A percentile compares a stretch with the other conserved stretches of the same genome.
Conservation (phyloP, 2,329 filamentous ascomycete genomes). For the Xenosphaeropsis pyriputrescens region DNA sequence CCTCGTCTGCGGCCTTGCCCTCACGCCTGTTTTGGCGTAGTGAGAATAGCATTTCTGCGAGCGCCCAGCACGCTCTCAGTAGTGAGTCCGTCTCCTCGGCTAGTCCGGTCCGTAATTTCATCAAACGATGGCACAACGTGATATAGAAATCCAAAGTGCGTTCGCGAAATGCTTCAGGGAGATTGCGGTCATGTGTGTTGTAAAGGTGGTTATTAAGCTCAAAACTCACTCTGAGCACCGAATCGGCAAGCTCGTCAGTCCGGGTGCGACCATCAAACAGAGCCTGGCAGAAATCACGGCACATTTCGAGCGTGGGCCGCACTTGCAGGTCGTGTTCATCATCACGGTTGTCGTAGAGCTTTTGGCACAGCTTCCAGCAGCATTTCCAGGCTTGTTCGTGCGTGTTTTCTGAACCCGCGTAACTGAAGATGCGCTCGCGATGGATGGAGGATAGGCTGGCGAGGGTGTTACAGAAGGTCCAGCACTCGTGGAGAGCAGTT, state of each 20-base stretch:
- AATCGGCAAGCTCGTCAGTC: constrained; percentile 68
- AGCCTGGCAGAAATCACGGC: constrained; percentile 82
- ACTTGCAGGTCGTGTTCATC: constrained; percentile 56
- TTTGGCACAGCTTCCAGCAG: constrained; percentile 87
- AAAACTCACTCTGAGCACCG: constrained; percentile 80
- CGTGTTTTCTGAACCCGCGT: constrained; percentile 56
- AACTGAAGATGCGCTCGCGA: constrained; percentile 64
- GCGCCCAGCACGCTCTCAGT: constrained; percentile 72
- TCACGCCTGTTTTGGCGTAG: constrained; percentile 71
- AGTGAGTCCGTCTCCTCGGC: constrained; percentile 74
- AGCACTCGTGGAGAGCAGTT: constrained; percentile 72
- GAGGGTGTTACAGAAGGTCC: constrained; percentile 86
- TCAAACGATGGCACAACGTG: constrained; percentile 83
- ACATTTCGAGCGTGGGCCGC: constrained; percentile 66
- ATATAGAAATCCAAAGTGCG: constrained; percentile 89
- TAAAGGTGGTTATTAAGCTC: constrained; percentile 93
- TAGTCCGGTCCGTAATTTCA: constrained; percentile 76
- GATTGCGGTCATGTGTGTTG: constrained; percentile 72
- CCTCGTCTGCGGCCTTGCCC: constrained; percentile 60
- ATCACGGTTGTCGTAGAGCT: constrained; percentile 69
- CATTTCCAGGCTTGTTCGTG: constrained; percentile 87
- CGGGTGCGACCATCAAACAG: constrained; percentile 74
- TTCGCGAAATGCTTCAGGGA: constrained; percentile 79
- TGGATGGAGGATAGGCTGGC: constrained; percentile 76
- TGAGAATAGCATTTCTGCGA: constrained; percentile 88